phyloP scores from a whole-genome alignment of 1,139 yeast species.

The Taphrina pruni region DNA sequence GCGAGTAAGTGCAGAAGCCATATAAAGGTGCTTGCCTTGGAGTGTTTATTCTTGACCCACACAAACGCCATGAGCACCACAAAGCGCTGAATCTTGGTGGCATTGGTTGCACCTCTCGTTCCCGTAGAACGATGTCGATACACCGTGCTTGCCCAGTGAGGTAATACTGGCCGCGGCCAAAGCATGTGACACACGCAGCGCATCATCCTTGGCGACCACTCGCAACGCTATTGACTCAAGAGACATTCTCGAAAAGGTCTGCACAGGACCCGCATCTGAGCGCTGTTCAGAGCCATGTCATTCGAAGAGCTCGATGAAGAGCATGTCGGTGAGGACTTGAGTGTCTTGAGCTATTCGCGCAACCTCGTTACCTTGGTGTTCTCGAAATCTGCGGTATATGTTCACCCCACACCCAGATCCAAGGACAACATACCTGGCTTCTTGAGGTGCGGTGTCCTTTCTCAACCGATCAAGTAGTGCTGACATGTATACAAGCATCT shows the following conservation, averaged over 20 bases:
- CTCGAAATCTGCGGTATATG: conserved; percentile 61
- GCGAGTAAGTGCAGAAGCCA: neutral
- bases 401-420: conserved; percentile 78
- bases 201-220: conserved; percentile 1
- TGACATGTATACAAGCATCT: conserved; percentile 9
- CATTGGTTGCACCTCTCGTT: neutral
- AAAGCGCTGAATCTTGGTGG: neutral
- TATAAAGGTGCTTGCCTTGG: neutral
- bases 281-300: neutral
- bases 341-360: conserved; percentile 37
- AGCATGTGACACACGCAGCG: conserved; percentile 18
- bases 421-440: conserved; percentile 81
- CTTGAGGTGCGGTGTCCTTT: conserved; percentile 29
- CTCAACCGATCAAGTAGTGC: neutral
- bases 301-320: conserved; percentile 34
- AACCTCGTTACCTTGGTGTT: conserved; percentile 49
- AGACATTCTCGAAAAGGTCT: neutral
- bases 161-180: neutral
- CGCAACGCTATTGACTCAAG: neutral
- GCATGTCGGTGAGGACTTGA: conserved; percentile 27
- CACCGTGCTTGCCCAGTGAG: neutral
- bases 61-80: conserved; percentile 8
- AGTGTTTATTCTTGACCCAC: conserved; percentile 6
- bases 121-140: neutral
- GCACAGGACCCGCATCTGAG: neutral